Evolutionary conservation across 2,329 filamentous ascomycete species (phyloP), one percentile per base, ranked within the genome.

Genomic region (Cercospora janseana): DNA sequence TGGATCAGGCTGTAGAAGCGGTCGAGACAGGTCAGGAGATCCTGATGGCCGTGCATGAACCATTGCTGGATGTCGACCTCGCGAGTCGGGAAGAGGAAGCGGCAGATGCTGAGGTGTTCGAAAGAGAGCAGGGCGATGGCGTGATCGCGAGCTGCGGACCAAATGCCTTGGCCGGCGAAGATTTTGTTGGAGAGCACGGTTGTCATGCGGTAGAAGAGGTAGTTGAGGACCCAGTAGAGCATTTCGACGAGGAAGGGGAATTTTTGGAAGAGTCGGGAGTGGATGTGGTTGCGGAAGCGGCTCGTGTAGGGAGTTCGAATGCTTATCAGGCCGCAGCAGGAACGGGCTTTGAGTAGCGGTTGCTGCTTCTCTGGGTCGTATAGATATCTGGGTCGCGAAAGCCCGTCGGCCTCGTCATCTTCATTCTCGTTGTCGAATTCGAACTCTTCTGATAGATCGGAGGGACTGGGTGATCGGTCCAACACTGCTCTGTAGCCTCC

Each of bases 181-280:
- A 58, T 54, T 32, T 58, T 54, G 55, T 63, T 62, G 9, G 80
- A 57, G 21, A 57, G 48, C 13, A 57, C 35, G 9, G 51, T 52
- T 1, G 54, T 83, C 65, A 81, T 71, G 32, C 77, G 75, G 69
- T 86, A 86, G 64, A 85, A 81, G 42, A 77, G 72, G 58, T 83
- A 79, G 61, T 82, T 85, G 59, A 86, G 74, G 40, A 78, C 74
- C 83, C 83, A 87, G 70, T 87, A 87, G 64, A 86, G 85, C 81
- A 86, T 86, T 66, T 87, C 83, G 41, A 86, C 76, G 41, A 86
- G 66, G 63, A 87, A 87, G 4, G 83, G 83, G 57, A 81, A 85
- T 60, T 82, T 83, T 63, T 83, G 79, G 53, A 86, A 72, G 43
- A 85, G 73, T 23, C 81, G 74, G 53, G 79, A 83, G 66, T 85